Conservation (phyloP, 2,329 filamentous ascomycete species). For the Chaetomiaceae sp. region DNA sequence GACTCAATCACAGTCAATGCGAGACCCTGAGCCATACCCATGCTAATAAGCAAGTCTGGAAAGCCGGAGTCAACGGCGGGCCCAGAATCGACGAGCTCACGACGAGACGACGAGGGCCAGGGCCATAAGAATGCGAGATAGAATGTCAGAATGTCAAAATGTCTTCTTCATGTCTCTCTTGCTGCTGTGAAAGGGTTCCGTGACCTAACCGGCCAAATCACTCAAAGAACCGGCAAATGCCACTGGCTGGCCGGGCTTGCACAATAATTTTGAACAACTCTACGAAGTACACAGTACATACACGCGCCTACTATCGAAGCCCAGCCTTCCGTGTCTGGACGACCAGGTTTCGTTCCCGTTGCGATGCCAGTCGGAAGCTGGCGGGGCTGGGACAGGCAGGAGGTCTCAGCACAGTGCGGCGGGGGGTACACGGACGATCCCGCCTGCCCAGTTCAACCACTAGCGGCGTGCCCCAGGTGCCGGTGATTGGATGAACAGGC, state of each 20-base stretch:
- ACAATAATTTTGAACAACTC: slow-evolving; percentile 5
- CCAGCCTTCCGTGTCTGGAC: background rate
- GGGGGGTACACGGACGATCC: slow-evolving; percentile 16
- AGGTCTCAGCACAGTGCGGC: slow-evolving; percentile 27
- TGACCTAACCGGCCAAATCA: background rate
- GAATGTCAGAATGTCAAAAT: too few relatives aligned
- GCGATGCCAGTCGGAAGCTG: background rate
- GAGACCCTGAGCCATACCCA: too few relatives aligned
- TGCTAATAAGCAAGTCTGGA: too few relatives aligned
- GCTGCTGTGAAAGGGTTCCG: background rate
- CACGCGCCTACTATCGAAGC: too few relatives aligned
- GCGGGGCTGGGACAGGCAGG: slow-evolving; percentile 19
- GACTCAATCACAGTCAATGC: too few relatives aligned
- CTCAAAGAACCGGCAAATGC: background rate
- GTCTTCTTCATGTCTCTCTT: background rate
- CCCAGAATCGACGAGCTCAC: too few relatives aligned
- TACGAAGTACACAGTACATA: too few relatives aligned
- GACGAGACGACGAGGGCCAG: too few relatives aligned
- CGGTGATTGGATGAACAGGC: slow-evolving; percentile 21
- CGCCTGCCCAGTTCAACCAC: slow-evolving; percentile 10
- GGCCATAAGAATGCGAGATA: too few relatives aligned
- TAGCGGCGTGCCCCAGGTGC: slow-evolving; percentile 7
- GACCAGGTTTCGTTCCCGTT: too few relatives aligned
- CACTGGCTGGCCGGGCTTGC: background rate
- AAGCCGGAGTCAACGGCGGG: too few relatives aligned